Conservation (phyloP, 140 eudicot genomes). For the Flaveria floridana region DNA sequence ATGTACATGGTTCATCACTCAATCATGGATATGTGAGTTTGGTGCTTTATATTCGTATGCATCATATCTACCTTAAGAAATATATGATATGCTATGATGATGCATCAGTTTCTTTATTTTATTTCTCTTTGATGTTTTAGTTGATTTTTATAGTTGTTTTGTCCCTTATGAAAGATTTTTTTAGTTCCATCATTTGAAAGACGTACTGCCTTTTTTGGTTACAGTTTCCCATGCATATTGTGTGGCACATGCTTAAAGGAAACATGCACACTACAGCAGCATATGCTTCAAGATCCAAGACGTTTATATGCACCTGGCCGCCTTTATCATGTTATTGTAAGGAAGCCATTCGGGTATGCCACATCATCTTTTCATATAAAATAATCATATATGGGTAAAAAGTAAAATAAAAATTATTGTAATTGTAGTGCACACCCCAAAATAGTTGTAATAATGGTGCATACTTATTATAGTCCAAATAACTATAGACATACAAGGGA, state of each 20-base stretch:
- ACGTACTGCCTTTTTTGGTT: slow-evolving; percentile 24
- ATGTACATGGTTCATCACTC: slow-evolving; percentile 1
- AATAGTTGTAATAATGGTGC: neutral
- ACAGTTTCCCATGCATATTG: slow-evolving; percentile 89
- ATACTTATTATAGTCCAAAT: neutral
- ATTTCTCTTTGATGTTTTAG: neutral
- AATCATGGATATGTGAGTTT: neutral
- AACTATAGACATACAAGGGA: neutral
- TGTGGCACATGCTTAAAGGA: slow-evolving; percentile 89
- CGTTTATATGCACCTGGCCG: slow-evolving; percentile 99
- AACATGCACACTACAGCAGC: slow-evolving; percentile 79
- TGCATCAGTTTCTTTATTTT: neutral
- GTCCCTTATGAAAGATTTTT: neutral
- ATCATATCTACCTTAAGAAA: neutral
- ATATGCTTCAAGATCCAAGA: slow-evolving; percentile 86
- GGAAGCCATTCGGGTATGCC: slow-evolving; percentile 88
- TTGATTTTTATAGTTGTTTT: neutral
- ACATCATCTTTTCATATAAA: slow-evolving; percentile 12
- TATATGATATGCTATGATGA: neutral
- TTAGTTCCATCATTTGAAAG: neutral
- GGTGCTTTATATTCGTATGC: neutral
- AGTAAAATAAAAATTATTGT: neutral
- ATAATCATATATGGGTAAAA: neutral
- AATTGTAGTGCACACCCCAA: neutral
- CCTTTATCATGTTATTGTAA: slow-evolving; percentile 90